Conservation (phyloP, 75 land plant genomes). For the Picea glauca region DNA sequence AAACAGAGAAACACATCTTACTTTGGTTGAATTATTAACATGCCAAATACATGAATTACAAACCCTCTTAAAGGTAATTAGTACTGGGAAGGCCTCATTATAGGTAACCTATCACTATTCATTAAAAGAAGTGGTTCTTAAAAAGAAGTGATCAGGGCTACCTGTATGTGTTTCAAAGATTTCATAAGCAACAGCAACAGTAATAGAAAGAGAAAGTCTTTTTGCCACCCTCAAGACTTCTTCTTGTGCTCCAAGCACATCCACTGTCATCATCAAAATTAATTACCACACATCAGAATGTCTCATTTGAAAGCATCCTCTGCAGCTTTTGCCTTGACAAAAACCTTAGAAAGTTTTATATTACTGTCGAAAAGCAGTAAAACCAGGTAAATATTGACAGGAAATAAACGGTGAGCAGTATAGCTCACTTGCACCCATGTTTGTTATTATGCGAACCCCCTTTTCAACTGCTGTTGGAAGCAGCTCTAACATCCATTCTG, state of each 20-base stretch:
- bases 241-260: conserved; percentile 81
- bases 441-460: conserved; percentile 79
- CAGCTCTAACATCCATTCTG: conserved; percentile 76
- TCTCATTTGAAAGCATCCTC: not conserved
- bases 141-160: not conserved
- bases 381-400: not conserved
- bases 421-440: conserved; percentile 93
- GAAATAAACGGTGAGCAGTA: not conserved
- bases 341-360: not conserved
- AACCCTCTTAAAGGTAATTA: not conserved
- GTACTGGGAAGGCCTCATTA: not conserved
- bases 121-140: not conserved
- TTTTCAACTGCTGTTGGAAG: conserved; percentile 67
- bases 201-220: conserved; percentile 46
- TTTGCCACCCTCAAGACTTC: conserved; percentile 64
- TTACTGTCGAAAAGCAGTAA: not conserved
- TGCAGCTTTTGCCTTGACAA: not conserved
- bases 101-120: not conserved
- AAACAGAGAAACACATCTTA: too few species aligned
- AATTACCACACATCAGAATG: not conserved
- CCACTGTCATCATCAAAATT: conserved; percentile 41
- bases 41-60: not conserved
- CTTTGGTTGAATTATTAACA: not conserved
- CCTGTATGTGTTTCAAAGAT: conserved; percentile 24
- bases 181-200: conserved; percentile 75